Conservation (phyloP, 257 asterid species). For the Solanum tarijense region DNA sequence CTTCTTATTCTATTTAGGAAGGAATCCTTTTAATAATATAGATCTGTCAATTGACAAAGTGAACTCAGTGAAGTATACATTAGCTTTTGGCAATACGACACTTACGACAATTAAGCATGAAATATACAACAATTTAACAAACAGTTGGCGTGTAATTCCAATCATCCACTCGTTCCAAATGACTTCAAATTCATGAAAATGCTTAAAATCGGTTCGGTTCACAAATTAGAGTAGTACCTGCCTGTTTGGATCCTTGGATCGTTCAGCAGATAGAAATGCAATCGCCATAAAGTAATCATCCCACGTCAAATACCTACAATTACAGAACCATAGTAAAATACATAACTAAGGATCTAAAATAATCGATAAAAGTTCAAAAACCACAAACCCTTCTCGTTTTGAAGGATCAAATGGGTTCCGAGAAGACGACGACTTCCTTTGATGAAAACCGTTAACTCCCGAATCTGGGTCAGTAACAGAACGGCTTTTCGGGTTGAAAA, state of each 20-base stretch:
- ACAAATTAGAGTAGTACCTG: constrained; percentile 35
- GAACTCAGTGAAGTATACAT: not conserved
- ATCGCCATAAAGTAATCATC: constrained; percentile 94
- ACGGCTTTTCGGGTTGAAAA: constrained; percentile 21
- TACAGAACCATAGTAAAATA: not conserved
- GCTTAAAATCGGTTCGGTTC: not conserved
- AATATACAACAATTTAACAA: not conserved
- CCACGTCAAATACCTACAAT: constrained; percentile 70
- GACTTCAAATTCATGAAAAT: not conserved
- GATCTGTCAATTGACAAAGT: not conserved
- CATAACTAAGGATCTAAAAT: not conserved
- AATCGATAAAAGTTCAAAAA: not conserved
- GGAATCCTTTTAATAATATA: not conserved
- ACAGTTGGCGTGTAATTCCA: not conserved
- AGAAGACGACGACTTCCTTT: constrained; percentile 14
- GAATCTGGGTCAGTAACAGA: constrained; percentile 10
- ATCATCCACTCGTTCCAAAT: not conserved
- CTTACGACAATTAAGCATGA: not conserved
- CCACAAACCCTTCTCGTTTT: constrained; percentile 60
- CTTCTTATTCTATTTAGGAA: not conserved
- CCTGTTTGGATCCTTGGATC: constrained; percentile 95
- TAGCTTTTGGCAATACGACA: not conserved
- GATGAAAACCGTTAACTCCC: not conserved
- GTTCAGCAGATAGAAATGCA: constrained; percentile 85
- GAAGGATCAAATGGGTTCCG: constrained; percentile 63